Percentiles rank a stretch among this genome's conserved stretches.
These are phyloP conservation scores for Fusarium sp. DNA, from an alignment of 2,329 filamentous ascomycete species.

Conservation along the genomic window DNA sequence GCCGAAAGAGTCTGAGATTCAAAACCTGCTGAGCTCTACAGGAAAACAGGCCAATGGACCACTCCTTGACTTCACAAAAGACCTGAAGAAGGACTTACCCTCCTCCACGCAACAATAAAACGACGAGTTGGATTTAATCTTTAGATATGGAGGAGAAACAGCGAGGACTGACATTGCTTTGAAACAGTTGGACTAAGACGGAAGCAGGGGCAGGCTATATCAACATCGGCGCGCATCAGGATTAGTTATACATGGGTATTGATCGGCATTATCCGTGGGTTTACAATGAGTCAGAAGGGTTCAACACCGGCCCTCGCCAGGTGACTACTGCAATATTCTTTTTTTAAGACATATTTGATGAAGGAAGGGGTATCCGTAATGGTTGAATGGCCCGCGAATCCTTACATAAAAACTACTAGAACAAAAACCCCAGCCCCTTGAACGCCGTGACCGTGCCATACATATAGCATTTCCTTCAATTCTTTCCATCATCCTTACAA, in stretches of 20 bases:
- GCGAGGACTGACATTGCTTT: slow-evolving; percentile 36
- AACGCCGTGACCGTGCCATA: slow-evolving; percentile 49
- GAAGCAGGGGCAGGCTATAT: slow-evolving; percentile 42
- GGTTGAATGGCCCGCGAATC: slow-evolving; percentile 36
- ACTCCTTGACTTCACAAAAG: slow-evolving; percentile 68
- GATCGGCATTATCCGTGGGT: slow-evolving; percentile 43
- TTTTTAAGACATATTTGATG: slow-evolving; percentile 34
- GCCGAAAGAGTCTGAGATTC: slow-evolving; percentile 55
- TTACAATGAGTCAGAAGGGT: slow-evolving; percentile 48
- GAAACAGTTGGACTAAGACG: slow-evolving; percentile 37
- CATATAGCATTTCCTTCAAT: slow-evolving; percentile 29
- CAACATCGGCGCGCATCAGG: slow-evolving; percentile 47
- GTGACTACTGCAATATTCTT: slow-evolving; percentile 32
- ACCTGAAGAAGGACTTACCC: slow-evolving; percentile 66
- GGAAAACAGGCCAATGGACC: slow-evolving; percentile 63
- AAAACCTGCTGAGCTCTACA: slow-evolving; percentile 61
- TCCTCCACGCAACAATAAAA: slow-evolving; percentile 45
- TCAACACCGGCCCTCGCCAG: slow-evolving; percentile 44
- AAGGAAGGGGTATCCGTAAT: slow-evolving; percentile 37
- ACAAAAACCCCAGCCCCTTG: slow-evolving; percentile 35
- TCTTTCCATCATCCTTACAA: slow-evolving; percentile 2
- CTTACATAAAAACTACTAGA: slow-evolving; percentile 40
- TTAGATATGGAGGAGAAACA: slow-evolving; percentile 31
- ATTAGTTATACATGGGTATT: slow-evolving; percentile 48
- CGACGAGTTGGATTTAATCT: slow-evolving; percentile 26